phyloP scores from a whole-genome alignment of 2,329 filamentous ascomycete genomes.

The Colletotrichum truncatum region DNA sequence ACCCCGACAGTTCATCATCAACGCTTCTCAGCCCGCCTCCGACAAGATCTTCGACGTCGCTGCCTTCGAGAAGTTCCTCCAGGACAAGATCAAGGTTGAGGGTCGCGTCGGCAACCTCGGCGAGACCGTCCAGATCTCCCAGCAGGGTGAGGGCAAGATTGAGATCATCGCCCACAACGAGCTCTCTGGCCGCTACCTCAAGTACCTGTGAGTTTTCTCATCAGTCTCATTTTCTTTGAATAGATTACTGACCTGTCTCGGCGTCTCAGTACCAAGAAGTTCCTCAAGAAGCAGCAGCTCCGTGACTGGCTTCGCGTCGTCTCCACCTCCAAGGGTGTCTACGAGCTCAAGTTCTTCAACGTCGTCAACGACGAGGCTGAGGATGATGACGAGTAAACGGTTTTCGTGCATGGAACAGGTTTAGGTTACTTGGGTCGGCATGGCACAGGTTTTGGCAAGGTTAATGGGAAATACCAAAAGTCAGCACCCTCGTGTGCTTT shows the following conservation, averaged over 20 bases:
- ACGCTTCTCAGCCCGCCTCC: slow-evolving; percentile 95
- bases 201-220: slow-evolving; percentile 85
- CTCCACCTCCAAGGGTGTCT: slow-evolving; percentile 96
- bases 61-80: slow-evolving; percentile 99
- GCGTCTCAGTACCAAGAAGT: slow-evolving; percentile 91
- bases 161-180: slow-evolving; percentile 98
- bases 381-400: slow-evolving; percentile 93
- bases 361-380: slow-evolving; percentile 98
- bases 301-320: slow-evolving; percentile 99
- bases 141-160: slow-evolving; percentile 95
- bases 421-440: slow-evolving; percentile 30
- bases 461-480: slow-evolving; percentile 32
- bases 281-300: slow-evolving; percentile 99
- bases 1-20: slow-evolving; percentile 89
- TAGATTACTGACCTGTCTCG: background rate
- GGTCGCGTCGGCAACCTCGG: slow-evolving; percentile 98
- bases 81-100: slow-evolving; percentile 99
- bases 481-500: slow-evolving; percentile 31
- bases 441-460: slow-evolving; percentile 28
- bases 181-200: slow-evolving; percentile 98
- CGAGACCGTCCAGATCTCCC: slow-evolving; percentile 88
- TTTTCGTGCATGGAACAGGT: slow-evolving; percentile 24
- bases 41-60: slow-evolving; percentile 99
- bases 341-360: slow-evolving; percentile 99
- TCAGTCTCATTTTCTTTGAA: background rate